Conservation (phyloP, 192 early-diverging fungal species). For the Backusella australiensis region DNA sequence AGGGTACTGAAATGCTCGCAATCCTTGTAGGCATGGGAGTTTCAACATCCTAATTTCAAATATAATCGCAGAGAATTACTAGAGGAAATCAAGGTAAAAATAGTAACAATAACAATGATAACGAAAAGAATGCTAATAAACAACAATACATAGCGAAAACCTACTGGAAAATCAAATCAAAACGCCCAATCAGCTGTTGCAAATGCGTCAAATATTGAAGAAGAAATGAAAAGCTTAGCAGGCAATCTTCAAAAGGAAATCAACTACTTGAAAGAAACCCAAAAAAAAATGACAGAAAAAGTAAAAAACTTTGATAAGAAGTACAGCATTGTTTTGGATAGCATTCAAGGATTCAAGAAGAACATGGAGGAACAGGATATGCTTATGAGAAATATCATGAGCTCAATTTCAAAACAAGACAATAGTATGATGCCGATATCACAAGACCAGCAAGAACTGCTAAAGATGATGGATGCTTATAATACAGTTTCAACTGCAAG, state of each 20-base stretch:
- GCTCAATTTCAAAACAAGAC: conserved; percentile 31
- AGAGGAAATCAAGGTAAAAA: conserved; percentile 45
- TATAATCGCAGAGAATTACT: conserved; percentile 53
- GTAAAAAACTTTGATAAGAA: conserved; percentile 27
- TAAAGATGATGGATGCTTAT: conserved; percentile 2
- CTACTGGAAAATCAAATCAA: conserved; percentile 13
- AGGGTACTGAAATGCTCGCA: not conserved
- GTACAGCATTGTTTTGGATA: conserved; percentile 31
- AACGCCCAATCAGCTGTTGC: not conserved
- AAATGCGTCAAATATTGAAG: not conserved
- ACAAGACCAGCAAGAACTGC: not conserved
- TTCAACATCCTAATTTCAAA: conserved; percentile 68
- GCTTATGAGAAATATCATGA: conserved; percentile 43
- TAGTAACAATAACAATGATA: not conserved
- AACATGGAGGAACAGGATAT: conserved; percentile 49
- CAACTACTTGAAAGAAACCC: conserved; percentile 37
- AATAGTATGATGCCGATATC: not conserved
- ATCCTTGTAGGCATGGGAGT: conserved; percentile 59
- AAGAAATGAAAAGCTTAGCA: conserved; percentile 14
- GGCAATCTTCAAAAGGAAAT: conserved; percentile 42
- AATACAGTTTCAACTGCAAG: not conserved
- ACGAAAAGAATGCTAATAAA: not conserved
- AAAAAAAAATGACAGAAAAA: conserved; percentile 42
- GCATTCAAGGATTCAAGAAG: conserved; percentile 41
- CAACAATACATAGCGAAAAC: conserved; percentile 7